Evolutionary conservation across 371 early-diverging fungal genomes (phyloP), one percentile per base, ranked within the genome.

Genomic region (Fennellomyces sp.): DNA sequence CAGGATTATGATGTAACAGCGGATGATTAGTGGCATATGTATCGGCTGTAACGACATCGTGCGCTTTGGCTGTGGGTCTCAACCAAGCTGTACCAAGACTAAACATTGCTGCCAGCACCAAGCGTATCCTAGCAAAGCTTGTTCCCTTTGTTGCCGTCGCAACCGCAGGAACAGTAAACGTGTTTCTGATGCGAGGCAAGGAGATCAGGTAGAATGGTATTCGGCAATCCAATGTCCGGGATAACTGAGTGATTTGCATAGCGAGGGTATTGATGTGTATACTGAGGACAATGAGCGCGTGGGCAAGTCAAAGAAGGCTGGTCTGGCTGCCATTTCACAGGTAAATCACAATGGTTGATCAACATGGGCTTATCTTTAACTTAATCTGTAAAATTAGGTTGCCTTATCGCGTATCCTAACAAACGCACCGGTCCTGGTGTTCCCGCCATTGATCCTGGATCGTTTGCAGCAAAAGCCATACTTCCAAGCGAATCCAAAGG

Each of bases 81-180:
- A 84, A 82, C 48, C 88, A 84, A 38, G 35, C 79, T 12, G 83
- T 84, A 15, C 82, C 83, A n/a, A 57, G 76, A 8, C 36, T 83
- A 45, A 79, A 72, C 5, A 60, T 86, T 25, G 76, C 77, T 1
- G 72, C 80, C 13, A 50, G 69, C 2, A 58, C 80, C 19, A 73
- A 82, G 29, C 65, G 76, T 3, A 33, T 91, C 36, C 60, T 91
- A 35, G 73, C 79, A 50, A 80, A 84, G 13, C 65, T 84, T 8
- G 89, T 92, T 4, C 94, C 94, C 1, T 93, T 93, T 61, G 74
- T 82, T 5, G 92, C 94, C 30, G 94, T 93, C 10, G 91, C 93
- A 1, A 78, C 88, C 5, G 94, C 94, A 15, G 92, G 92, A 59
- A 88, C 92, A 15, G 79, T 90, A 52, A 94, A 94, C 60, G 92